Evolutionary conservation across 1,284 basidiomycete species (phyloP), one percentile per base, ranked within the genome.

Genomic region (Mrakiaceae sp.): DNA sequence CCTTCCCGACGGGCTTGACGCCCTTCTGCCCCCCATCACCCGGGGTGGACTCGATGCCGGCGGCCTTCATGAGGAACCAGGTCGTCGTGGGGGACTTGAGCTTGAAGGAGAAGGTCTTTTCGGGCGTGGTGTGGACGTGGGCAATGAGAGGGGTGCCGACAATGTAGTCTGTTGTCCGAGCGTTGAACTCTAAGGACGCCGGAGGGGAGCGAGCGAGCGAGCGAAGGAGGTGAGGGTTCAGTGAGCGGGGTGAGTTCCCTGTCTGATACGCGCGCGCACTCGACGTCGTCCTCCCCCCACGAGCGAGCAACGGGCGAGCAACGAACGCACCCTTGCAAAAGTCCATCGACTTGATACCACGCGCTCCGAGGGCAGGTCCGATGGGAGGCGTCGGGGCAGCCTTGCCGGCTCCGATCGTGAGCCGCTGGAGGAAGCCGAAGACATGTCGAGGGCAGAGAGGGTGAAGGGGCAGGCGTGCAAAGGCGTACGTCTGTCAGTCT

Each of bases 281-380:
- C 27, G 27, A 27, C 27, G 27, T 27, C 27, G 27, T 27, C 27
- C 27, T 27, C 27, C 27, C 27, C 2, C 27, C 27, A 27, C 27
- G 27, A 27, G 27, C 27, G 27, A 27, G 27, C 27, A 27, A 27
- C 27, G 27, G 27, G 27, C 27, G 27, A 11, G 27, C 27, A 27
- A 27, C 27, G 27, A 27, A 27, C 27, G 27, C 27, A 27, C 27
- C 27, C 50, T 98, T 98, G 81, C 93, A 96, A 75, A 98, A 99
- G 79, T 99, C 96, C 87, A 98, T 98, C 16, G 94, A 95, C 79
- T 98, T 98, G 70, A 99, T 93, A 72, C 96, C 96, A 74, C 92
- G 87, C 69, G 96, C 94, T 80, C 96, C 96, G 62, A 98, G 84
- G 27, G 94, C 94, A 63, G 96, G 95, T 71, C 95, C 96, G 62